Evolutionary conservation across 805 yeast genomes (phyloP).

Genomic region (Ogataea paraovalis): DNA sequence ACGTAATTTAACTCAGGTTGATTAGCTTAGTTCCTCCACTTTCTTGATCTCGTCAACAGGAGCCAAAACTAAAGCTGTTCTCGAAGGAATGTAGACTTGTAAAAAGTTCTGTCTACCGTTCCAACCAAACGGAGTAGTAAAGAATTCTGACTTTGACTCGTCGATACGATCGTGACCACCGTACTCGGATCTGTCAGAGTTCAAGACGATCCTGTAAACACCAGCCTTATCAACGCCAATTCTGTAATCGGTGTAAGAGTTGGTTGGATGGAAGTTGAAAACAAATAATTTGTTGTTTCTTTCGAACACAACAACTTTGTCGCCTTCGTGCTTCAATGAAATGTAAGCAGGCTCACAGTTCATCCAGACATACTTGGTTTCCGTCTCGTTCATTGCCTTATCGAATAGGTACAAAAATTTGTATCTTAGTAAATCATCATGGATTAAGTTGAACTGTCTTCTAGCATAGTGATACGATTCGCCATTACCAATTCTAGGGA

Average conservation of each 20-base stretch:
- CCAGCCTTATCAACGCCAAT: slow-evolving; percentile 87
- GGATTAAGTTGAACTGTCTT: slow-evolving; percentile 85
- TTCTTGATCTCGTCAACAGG: slow-evolving; percentile 25
- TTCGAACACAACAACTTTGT: slow-evolving; percentile 86
- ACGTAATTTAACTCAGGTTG: background rate
- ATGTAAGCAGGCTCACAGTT: slow-evolving; percentile 71
- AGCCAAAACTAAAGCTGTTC: slow-evolving; percentile 65
- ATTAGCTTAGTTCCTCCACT: slow-evolving; percentile 1
- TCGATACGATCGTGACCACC: slow-evolving; percentile 84
- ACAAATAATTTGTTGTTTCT: slow-evolving; percentile 80
- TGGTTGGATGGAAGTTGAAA: slow-evolving; percentile 85
- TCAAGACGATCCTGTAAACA: slow-evolving; percentile 65
- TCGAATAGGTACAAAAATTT: slow-evolving; percentile 79
- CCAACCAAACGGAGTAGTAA: slow-evolving; percentile 77
- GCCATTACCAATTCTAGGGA: slow-evolving; percentile 85
- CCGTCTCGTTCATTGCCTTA: slow-evolving; percentile 75
- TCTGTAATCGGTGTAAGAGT: slow-evolving; percentile 81
- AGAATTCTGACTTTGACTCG: slow-evolving; percentile 46
- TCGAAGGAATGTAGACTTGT: slow-evolving; percentile 77
- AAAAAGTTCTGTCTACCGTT: slow-evolving; percentile 71
- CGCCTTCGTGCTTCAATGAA: slow-evolving; percentile 82
- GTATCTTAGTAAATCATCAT: slow-evolving; percentile 78
- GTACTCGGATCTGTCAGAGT: slow-evolving; percentile 63
- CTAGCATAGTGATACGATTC: slow-evolving; percentile 92
- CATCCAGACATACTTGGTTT: slow-evolving; percentile 68